Evolutionary conservation across 1,284 basidiomycete species (phyloP), one percentile per base, ranked within the genome.

Genomic region (Spongiforma sp.): DNA sequence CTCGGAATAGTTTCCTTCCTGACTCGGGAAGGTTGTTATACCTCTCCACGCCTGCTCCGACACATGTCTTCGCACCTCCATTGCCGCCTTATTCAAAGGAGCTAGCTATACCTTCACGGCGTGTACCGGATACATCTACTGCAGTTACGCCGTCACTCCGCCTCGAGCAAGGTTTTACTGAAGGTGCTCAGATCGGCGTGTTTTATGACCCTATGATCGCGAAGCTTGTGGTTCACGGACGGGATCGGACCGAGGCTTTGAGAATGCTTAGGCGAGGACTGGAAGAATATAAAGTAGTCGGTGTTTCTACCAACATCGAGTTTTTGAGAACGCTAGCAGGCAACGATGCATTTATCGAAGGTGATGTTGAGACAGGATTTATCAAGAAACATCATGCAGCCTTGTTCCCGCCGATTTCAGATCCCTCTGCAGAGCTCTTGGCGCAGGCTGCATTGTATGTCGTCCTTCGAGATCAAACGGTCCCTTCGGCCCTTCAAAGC

Each of bases 141-240:
- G 69, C 78, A 48, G 78, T 90, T 36, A 74, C 82, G 5, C 86
- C 88, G 1, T 89, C 91, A 2, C 84, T 97, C 41, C 86, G 96
- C 17, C 86, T 98, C n/a, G 96, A 98, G 75, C 94, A 96, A 71
- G 96, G 96, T 0, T 96, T 98, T 76, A 83, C 82, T 6, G 87
- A 90, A 72, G 94, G 94, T 17, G 89, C 96, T 62, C 91, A 95
- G 73, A 95, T 98, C 65, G 93, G 93, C 34, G 92, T 96, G 5
- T 95, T 90, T 79, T 98, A 98, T 76, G 96, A 98, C 72, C 95
- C 96, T 0, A 93, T 98, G 90, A 96, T 96, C 66, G 90, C 94
- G 33, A 95, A 95, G 75, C 87, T 98, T n/a, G 91, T 98, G 50
- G 94, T 94, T 12, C 93, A 95, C 70, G 96, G 93, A 15, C 81